Evolutionary conservation across 371 early-diverging fungal species (phyloP), one percentile per base, ranked within the genome.

Genomic region (Nosema muscidifuracis): DNA sequence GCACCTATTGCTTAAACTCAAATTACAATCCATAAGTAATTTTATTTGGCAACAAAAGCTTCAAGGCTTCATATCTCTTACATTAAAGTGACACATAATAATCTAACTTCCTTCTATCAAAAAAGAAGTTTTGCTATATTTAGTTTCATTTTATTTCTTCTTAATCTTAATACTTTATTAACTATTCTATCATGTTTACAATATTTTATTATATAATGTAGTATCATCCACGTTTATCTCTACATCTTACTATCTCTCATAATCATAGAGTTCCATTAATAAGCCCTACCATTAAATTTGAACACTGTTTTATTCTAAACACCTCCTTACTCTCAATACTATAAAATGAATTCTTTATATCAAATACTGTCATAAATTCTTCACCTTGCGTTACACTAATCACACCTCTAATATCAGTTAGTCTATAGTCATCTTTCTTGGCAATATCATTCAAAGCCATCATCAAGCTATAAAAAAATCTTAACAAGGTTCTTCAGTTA

Each of bases 41-140:
- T n/a, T n/a, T n/a, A n/a, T n/a, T n/a, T n/a, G n/a, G n/a, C n/a
- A n/a, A n/a, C n/a, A n/a, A n/a, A n/a, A n/a, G n/a, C n/a, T n/a
- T n/a, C n/a, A n/a, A n/a, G 16, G 50, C 7, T 6, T 16, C 6
- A 18, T 16, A 50, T 50, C 50, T 50, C 6, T 50, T 16, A 3
- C 50, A 50, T 50, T 30, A 62, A 55, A 34, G 22, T n/a, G 16
- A 50, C 31, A 16, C 76, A 72, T 26, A 78, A 42, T 55, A 76
- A n/a, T 71, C 44, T 73, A 20, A 75, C 40, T 50, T 69, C 55
- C 22, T 38, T 3, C 56, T 40, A 1, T 51, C 26, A 65, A 24
- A 58, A 42, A 6, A 42, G 38, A 4, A 53, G 4, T 68, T 74
- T 74, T 47, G 61, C 31, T 1, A 0, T 0, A 57, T 75, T 74